Evolutionary conservation across 2,329 filamentous ascomycete genomes (phyloP).

Genomic region (Beauveria varroae): DNA sequence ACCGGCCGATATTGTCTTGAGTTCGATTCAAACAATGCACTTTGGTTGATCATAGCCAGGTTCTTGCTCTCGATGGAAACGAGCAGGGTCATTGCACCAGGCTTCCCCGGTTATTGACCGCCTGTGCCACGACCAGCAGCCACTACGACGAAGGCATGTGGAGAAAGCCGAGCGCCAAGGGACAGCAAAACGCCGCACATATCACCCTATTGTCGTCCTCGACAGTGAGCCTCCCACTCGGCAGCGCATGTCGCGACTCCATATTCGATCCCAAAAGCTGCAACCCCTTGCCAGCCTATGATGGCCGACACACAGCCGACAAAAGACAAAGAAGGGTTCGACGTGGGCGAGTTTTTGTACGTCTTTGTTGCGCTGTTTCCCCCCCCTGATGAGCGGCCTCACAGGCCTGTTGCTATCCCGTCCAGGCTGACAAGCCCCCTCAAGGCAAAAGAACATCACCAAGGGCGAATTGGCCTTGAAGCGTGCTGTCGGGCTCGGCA

Average conservation of each 20-base stretch:
- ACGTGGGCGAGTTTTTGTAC: conserved; percentile 9
- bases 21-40: too few species aligned
- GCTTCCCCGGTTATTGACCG: too few species aligned
- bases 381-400: background rate
- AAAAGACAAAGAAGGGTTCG: conserved; percentile 6
- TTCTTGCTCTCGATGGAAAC: too few species aligned
- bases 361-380: background rate
- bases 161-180: too few species aligned
- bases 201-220: background rate
- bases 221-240: background rate
- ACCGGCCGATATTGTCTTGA: background rate
- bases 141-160: too few species aligned
- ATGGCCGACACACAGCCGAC: background rate
- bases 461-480: conserved; percentile 30
- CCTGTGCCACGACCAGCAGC: too few species aligned
- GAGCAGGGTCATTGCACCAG: too few species aligned
- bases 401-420: background rate
- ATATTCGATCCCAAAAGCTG: background rate
- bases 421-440: background rate
- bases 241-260: background rate
- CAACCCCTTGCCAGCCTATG: background rate
- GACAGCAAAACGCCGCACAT: background rate
- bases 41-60: too few species aligned
- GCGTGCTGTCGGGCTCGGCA: conserved; percentile 26
- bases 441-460: conserved; percentile 23